Conservation (phyloP, 1,139 yeast genomes). For the Taphrina populina region DNA sequence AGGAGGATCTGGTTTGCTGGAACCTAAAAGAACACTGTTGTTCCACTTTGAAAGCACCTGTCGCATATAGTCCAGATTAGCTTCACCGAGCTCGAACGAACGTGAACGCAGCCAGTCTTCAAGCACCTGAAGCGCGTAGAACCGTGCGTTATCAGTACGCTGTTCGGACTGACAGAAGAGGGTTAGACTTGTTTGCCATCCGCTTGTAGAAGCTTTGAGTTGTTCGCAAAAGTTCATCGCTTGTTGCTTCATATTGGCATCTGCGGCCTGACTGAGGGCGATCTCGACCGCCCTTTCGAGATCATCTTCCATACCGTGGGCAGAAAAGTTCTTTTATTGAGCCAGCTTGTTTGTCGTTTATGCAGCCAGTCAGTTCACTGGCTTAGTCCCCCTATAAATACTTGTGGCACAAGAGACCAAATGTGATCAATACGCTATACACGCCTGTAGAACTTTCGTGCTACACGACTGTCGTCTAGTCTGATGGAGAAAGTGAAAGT, state of each 20-base stretch:
- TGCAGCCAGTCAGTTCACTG: too few species aligned
- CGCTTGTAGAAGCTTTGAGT: slow-evolving; percentile 71
- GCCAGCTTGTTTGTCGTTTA: too few species aligned
- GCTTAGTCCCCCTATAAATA: too few species aligned
- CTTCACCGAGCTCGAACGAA: slow-evolving; percentile 43
- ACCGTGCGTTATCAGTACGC: slow-evolving; percentile 51
- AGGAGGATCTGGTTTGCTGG: slow-evolving; percentile 37
- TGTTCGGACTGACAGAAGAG: slow-evolving; percentile 53
- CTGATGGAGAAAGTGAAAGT: too few species aligned
- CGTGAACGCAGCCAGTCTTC: slow-evolving; percentile 56
- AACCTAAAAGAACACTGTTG: slow-evolving; percentile 32
- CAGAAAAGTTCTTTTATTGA: too few species aligned
- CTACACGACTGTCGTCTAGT: too few species aligned
- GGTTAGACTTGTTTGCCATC: slow-evolving; percentile 73
- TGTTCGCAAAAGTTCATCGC: slow-evolving; percentile 79
- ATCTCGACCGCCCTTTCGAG: slow-evolving; percentile 90
- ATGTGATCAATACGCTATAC: too few species aligned
- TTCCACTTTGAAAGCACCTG: slow-evolving; percentile 52
- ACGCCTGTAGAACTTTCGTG: too few species aligned
- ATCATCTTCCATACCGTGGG: slow-evolving; percentile 88
- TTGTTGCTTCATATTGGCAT: slow-evolving; percentile 51
- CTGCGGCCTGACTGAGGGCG: slow-evolving; percentile 78
- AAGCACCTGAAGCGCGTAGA: slow-evolving; percentile 79
- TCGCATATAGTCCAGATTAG: slow-evolving; percentile 53
- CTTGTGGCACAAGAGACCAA: too few species aligned